Conservation (phyloP, 257 asterid genomes). For the Salvia splendens region DNA sequence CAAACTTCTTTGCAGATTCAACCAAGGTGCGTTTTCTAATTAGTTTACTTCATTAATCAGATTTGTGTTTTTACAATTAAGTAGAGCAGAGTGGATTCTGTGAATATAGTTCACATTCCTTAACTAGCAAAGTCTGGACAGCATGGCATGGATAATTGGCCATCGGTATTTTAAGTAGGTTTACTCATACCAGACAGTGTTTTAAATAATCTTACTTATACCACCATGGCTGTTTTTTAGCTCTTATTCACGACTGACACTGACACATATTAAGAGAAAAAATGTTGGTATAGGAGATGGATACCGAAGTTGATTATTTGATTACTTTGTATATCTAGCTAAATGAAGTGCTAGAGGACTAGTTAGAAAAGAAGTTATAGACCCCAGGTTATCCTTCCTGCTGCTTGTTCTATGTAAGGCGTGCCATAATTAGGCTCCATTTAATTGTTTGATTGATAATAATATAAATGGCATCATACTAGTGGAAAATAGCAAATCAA, state of each 20-base stretch:
- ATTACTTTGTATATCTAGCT: conserved; percentile 19
- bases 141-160: conserved; percentile 1
- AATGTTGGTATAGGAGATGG: conserved; percentile 10
- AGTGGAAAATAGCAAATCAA: conserved; percentile 5
- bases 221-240: conserved; percentile 22
- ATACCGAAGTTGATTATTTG: neutral
- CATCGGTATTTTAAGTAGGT: conserved; percentile 1
- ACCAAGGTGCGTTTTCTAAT: conserved; percentile 60
- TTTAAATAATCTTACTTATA: neutral
- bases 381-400: conserved; percentile 14
- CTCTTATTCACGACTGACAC: conserved; percentile 2
- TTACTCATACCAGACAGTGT: neutral
- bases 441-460: conserved; percentile 12
- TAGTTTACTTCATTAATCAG: conserved; percentile 18
- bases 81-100: neutral
- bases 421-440: conserved; percentile 15
- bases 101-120: neutral
- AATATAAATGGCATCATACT: neutral
- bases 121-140: conserved; percentile 4
- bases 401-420: conserved; percentile 25
- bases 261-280: conserved; percentile 3
- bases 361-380: neutral
- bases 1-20: conserved; percentile 71
- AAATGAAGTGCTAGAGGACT: conserved; percentile 6
- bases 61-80: conserved; percentile 8